These are phyloP conservation scores for Hygrophorus russula DNA, from an alignment of 768 basidiomycete genomes.

Conservation along the genomic window DNA sequence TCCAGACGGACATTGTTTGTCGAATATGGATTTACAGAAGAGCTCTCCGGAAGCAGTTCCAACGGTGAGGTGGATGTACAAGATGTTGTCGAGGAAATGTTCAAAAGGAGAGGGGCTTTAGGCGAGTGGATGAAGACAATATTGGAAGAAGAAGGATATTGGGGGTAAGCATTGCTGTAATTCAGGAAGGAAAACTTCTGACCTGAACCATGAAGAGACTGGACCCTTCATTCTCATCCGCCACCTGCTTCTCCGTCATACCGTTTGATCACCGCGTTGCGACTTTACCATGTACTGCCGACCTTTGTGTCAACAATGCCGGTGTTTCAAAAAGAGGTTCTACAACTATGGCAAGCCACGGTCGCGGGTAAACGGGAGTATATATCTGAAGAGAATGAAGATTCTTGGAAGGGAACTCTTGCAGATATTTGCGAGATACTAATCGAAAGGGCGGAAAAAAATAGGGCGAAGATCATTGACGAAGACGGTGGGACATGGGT, in stretches of 20 bases:
- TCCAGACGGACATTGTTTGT: conserved; percentile 66
- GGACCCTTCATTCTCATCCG: conserved; percentile 60
- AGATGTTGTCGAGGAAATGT: conserved; percentile 35
- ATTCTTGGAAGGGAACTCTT: conserved; percentile 32
- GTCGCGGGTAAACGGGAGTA: conserved; percentile 30
- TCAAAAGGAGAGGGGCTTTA: conserved; percentile 28
- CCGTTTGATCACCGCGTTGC: conserved; percentile 60
- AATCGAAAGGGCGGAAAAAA: conserved; percentile 20
- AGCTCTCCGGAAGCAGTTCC: conserved; percentile 17
- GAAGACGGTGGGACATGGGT: conserved; percentile 3
- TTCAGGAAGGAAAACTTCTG: not conserved
- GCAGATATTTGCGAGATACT: conserved; percentile 26
- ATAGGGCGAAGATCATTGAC: conserved; percentile 6
- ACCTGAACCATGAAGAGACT: conserved; percentile 41
- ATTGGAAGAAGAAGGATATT: conserved; percentile 61
- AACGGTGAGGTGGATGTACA: conserved; percentile 57
- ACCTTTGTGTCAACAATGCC: not conserved
- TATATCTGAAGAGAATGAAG: conserved; percentile 40
- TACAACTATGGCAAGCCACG: conserved; percentile 45
- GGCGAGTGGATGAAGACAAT: conserved; percentile 37
- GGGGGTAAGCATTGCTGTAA: conserved; percentile 51
- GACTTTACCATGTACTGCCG: conserved; percentile 45
- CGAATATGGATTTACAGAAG: conserved; percentile 83
- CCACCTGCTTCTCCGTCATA: conserved; percentile 67
- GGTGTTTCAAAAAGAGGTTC: conserved; percentile 15